Evolutionary conservation across 148 eudicot species (phyloP).

Genomic region (Rhododendron molle): DNA sequence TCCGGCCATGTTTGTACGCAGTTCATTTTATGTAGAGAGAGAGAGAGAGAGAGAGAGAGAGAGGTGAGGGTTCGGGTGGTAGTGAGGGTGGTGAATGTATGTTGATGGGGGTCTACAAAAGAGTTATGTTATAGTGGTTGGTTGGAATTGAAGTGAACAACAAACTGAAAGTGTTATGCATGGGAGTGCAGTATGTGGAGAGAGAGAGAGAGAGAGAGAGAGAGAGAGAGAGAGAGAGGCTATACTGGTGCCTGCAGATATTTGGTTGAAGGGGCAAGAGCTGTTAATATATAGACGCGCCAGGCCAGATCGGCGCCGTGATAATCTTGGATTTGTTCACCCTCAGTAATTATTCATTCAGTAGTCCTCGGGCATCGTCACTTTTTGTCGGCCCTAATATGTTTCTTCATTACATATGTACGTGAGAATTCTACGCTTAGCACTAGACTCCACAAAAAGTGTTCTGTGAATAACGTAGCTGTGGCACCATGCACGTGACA

Average conservation of each 20-base stretch:
- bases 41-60: conserved; percentile 12
- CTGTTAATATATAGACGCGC: background rate
- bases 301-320: background rate
- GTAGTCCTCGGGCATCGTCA: no score
- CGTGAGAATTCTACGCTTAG: no score
- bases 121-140: background rate
- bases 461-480: background rate
- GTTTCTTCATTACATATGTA: no score
- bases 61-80: background rate
- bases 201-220: background rate
- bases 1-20: conserved; percentile 45
- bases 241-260: background rate
- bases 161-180: background rate
- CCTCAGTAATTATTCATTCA: background rate
- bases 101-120: background rate
- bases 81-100: background rate
- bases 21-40: conserved; percentile 3
- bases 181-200: background rate
- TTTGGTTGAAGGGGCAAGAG: background rate
- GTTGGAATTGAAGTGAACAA: background rate
- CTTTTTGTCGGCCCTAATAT: no score
- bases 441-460: background rate
- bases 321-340: background rate
- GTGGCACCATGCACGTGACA: background rate
- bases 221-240: background rate